Evolutionary conservation across 768 basidiomycete species (phyloP).

Genomic region (Lanmaoa rubissima): DNA sequence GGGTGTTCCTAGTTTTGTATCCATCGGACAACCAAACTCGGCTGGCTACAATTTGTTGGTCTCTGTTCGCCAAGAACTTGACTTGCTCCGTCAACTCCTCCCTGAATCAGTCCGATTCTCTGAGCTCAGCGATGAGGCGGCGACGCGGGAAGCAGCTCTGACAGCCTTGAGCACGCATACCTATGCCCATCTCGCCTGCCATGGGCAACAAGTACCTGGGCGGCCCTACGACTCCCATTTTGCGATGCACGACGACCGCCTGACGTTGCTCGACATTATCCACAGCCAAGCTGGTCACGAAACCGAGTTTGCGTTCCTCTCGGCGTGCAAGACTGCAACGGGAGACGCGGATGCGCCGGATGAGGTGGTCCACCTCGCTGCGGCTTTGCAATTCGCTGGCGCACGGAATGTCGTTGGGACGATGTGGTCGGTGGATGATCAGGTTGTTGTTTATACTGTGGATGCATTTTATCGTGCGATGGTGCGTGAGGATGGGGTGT

Average conservation of each 20-base stretch:
- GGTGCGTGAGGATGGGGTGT: slow-evolving; percentile 10
- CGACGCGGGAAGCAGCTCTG: slow-evolving; percentile 13
- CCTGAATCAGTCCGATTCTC: slow-evolving; percentile 8
- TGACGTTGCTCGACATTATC: slow-evolving; percentile 28
- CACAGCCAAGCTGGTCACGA: slow-evolving; percentile 3
- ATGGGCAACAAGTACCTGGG: slow-evolving; percentile 16
- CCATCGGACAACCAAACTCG: slow-evolving; percentile 20
- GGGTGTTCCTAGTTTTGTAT: slow-evolving; percentile 7
- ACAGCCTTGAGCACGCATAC: slow-evolving; percentile 13
- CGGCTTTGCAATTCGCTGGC: slow-evolving; percentile 31
- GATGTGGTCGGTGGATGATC: slow-evolving; percentile 31
- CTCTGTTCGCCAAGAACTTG: slow-evolving; percentile 16
- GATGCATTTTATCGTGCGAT: slow-evolving; percentile 21
- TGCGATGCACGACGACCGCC: slow-evolving; percentile 12
- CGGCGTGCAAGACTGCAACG: slow-evolving; percentile 31
- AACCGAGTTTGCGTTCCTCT: slow-evolving; percentile 31
- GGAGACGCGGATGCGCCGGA: slow-evolving; percentile 24
- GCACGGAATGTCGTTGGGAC: slow-evolving; percentile 30
- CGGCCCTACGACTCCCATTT: slow-evolving; percentile 22
- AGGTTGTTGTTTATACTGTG: slow-evolving; percentile 12
- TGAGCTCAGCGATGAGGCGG: slow-evolving; percentile 9
- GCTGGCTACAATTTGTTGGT: not conserved
- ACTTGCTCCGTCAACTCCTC: slow-evolving; percentile 8
- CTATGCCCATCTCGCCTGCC: slow-evolving; percentile 30
- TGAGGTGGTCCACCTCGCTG: slow-evolving; percentile 32